These are phyloP conservation scores for Pueraria montana DNA, from an alignment of 306 rosid genomes.

Conservation along the genomic window DNA sequence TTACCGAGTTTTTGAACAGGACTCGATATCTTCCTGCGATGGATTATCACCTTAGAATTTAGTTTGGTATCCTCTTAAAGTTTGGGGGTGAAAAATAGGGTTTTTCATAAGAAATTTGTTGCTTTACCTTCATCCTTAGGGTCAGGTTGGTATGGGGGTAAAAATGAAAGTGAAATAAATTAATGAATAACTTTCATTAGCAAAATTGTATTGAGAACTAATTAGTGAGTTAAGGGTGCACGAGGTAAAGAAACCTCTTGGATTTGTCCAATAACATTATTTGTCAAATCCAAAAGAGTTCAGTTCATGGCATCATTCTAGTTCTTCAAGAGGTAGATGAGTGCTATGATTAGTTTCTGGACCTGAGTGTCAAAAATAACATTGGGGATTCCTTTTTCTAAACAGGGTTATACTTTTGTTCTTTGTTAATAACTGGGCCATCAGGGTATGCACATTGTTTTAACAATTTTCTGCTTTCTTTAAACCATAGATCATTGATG, in stretches of 20 bases:
- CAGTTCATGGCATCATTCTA: neutral
- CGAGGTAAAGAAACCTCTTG: neutral
- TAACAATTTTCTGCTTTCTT: slow-evolving; percentile 14
- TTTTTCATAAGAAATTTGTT: neutral
- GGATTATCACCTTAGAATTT: neutral
- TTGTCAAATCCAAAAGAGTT: slow-evolving; percentile 30
- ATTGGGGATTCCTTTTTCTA: neutral
- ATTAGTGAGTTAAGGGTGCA: neutral
- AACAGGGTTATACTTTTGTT: slow-evolving; percentile 4
- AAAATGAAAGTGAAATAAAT: neutral
- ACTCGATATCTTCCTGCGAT: neutral
- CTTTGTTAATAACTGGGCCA: neutral
- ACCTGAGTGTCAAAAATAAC: neutral
- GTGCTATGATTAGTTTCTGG: slow-evolving; percentile 17
- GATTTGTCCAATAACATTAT: slow-evolving; percentile 18
- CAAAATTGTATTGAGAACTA: neutral
- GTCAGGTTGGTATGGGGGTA: neutral
- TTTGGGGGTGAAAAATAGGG: neutral
- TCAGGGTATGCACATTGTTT: neutral
- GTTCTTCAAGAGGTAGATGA: neutral
- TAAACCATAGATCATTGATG: slow-evolving; percentile 15
- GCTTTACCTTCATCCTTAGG: neutral
- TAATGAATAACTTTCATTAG: neutral
- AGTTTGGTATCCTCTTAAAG: neutral
- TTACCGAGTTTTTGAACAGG: neutral